Percentiles rank a stretch among this genome's conserved stretches.
Conservation (phyloP, 257 asterid species). For the Nicotiana benthamiana region DNA sequence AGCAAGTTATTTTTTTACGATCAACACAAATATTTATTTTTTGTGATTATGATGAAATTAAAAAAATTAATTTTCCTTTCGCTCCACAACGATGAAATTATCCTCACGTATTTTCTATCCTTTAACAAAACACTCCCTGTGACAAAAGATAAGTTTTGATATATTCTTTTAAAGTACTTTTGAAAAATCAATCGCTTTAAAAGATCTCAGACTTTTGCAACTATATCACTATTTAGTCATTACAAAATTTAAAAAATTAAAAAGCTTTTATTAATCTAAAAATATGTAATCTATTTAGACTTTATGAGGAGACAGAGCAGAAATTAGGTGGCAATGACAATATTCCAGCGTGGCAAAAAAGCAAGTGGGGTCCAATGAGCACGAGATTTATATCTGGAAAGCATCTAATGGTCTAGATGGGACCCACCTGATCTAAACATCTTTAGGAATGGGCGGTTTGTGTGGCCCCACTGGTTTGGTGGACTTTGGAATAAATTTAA, state of each 20-base stretch:
- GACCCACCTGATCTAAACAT: slow-evolving; percentile 21
- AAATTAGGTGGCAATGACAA: slow-evolving; percentile 25
- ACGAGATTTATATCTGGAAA: slow-evolving; percentile 27
- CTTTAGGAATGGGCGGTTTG: slow-evolving; percentile 12
- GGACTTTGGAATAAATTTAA: neutral
- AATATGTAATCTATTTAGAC: neutral
- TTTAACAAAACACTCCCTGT: neutral
- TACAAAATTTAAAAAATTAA: neutral
- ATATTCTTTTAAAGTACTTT: too few species aligned
- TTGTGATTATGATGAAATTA: neutral
- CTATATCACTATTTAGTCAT: neutral
- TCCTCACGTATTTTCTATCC: neutral
- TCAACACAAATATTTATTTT: neutral
- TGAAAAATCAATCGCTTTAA: neutral
- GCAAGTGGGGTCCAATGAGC: slow-evolving; percentile 28
- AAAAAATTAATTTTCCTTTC: too few species aligned
- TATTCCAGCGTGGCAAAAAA: slow-evolving; percentile 44
- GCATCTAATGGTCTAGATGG: slow-evolving; percentile 11
- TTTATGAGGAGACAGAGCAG: neutral
- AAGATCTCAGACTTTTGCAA: neutral
- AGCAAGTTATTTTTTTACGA: too few species aligned
- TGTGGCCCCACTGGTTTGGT: neutral
- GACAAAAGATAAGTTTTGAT: neutral
- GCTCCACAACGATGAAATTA: too few species aligned
- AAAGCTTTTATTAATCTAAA: too few species aligned